phyloP scores from a whole-genome alignment of 768 basidiomycete species.

The Tulasnella sp. region DNA sequence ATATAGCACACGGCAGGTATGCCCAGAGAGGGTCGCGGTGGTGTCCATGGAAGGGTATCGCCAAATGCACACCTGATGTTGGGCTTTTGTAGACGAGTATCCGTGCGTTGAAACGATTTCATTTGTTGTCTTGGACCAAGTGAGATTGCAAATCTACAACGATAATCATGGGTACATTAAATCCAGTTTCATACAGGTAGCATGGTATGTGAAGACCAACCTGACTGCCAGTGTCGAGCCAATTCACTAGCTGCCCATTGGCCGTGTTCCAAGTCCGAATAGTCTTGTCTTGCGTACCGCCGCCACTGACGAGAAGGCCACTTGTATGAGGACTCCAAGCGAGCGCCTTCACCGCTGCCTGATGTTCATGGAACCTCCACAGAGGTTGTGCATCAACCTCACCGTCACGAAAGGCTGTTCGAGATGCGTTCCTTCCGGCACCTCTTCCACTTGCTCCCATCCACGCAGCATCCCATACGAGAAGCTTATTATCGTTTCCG shows the following conservation, averaged over 20 bases:
- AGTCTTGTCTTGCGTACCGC: conserved; percentile 98
- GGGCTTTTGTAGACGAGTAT: conserved; percentile 84
- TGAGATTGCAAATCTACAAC: conserved; percentile 87
- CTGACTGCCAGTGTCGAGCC: conserved; percentile 93
- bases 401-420: conserved; percentile 26
- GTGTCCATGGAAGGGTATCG: conserved; percentile 87
- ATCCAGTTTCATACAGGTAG: not conserved
- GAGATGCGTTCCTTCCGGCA: conserved; percentile 20
- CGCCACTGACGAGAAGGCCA: conserved; percentile 86
- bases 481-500: conserved; percentile 98
- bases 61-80: conserved; percentile 63
- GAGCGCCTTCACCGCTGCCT: conserved; percentile 93
- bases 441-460: conserved; percentile 23
- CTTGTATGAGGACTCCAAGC: conserved; percentile 96
- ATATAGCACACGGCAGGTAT: conserved; percentile 89
- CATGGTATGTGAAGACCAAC: conserved; percentile 37
- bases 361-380: conserved; percentile 94
- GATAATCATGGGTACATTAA: not conserved
- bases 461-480: conserved; percentile 87
- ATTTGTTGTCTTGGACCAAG: conserved; percentile 91
- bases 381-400: conserved; percentile 40
- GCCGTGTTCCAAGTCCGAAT: conserved; percentile 95
- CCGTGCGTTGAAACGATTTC: conserved; percentile 98
- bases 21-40: conserved; percentile 89
- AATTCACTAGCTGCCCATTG: conserved; percentile 73